A percentile compares a stretch with the other conserved stretches of the same genome.
These are phyloP conservation scores for Botrytis deweyae DNA, from an alignment of 2,329 filamentous ascomycete genomes.

Conservation along the genomic window DNA sequence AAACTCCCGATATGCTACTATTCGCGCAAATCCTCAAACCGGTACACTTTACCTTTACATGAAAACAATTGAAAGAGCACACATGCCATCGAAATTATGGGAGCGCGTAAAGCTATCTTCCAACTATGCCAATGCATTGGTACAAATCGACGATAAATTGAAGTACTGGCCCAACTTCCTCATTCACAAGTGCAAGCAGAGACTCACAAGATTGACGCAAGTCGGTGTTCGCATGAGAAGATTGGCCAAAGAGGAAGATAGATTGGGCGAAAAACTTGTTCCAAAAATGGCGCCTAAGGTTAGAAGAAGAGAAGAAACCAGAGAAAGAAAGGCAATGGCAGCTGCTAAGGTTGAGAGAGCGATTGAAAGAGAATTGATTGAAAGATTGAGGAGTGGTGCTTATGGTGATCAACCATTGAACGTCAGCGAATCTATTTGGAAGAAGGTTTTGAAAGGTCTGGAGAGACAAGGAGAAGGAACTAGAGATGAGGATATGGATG, in stretches of 20 bases:
- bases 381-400: conserved; percentile 84
- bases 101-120: conserved; percentile 85
- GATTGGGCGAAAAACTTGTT: conserved; percentile 84
- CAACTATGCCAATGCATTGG: conserved; percentile 87
- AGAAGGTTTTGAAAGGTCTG: conserved; percentile 88
- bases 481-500: conserved; percentile 83
- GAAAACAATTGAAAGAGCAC: conserved; percentile 87
- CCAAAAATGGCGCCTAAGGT: conserved; percentile 92
- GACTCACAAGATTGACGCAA: conserved; percentile 87
- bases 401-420: conserved; percentile 95
- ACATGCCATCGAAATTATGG: conserved; percentile 90
- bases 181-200: conserved; percentile 93
- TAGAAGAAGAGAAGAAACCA: conserved; percentile 68
- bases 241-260: conserved; percentile 83
- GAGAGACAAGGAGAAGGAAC: conserved; percentile 82
- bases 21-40: conserved; percentile 77
- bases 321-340: conserved; percentile 74
- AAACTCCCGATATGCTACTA: conserved; percentile 89
- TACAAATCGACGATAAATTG: conserved; percentile 80
- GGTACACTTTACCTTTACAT: conserved; percentile 92
- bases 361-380: conserved; percentile 92
- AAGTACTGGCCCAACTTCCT: conserved; percentile 96
- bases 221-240: conserved; percentile 79
- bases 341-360: conserved; percentile 93
- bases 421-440: conserved; percentile 93